A percentile compares a stretch with the other conserved stretches of the same genome.
Evolutionary conservation across 163 green algal species (phyloP).

Genomic region (Volvox carteri): DNA sequence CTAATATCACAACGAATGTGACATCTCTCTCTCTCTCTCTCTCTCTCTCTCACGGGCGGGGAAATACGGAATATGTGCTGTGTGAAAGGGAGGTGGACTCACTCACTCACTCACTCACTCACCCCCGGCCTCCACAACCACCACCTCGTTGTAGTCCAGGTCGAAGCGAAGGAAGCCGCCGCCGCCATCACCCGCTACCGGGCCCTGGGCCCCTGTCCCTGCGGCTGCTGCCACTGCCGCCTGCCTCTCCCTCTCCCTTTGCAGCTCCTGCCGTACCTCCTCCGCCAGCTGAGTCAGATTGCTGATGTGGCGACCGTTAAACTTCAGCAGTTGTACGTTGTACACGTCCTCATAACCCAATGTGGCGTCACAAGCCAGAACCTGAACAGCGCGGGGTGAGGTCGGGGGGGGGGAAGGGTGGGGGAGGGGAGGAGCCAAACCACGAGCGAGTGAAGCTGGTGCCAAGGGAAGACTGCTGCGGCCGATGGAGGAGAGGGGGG

Average conservation of each 20-base stretch:
- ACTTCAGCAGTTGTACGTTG: constrained; percentile 87
- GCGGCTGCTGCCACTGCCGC: not conserved
- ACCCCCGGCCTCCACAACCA: constrained; percentile 34
- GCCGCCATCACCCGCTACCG: no score
- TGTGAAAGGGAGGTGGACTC: no score
- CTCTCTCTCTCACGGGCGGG: no score
- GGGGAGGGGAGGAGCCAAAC: not conserved
- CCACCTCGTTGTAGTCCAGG: constrained; percentile 86
- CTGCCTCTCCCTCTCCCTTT: constrained; percentile 57
- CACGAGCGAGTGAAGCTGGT: no score
- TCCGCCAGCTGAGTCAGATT: constrained; percentile 93
- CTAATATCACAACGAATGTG: no score
- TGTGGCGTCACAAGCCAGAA: constrained; percentile 90
- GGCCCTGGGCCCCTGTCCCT: not conserved
- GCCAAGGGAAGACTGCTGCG: no score
- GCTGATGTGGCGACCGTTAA: constrained; percentile 84
- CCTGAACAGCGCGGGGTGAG: constrained; percentile 67
- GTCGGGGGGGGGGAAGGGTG: not conserved
- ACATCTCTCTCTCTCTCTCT: no score
- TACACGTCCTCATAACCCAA: constrained; percentile 96
- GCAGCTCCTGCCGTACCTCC: constrained; percentile 77
- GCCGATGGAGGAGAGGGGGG: no score
- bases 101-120: no score
- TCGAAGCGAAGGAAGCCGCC: constrained; percentile 85
- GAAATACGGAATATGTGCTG: no score